phyloP scores from a whole-genome alignment of 1,284 basidiomycete species.

The Microbotryomycetes sp. region DNA sequence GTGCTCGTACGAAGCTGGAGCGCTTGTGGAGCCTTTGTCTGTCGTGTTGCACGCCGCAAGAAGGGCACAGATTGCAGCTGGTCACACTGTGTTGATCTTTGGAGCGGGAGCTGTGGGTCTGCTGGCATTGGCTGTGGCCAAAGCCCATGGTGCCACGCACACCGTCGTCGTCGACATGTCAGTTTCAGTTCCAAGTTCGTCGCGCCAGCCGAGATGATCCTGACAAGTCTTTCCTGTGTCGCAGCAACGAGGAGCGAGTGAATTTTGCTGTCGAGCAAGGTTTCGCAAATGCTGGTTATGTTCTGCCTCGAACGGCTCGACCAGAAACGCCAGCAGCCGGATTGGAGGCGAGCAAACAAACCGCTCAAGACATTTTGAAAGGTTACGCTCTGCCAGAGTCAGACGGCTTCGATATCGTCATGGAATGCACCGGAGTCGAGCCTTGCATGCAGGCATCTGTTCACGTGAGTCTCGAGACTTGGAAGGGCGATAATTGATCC shows the following conservation, averaged over 20 bases:
- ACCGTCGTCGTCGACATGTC: conserved; percentile 27
- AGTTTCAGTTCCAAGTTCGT: background rate
- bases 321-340: conserved; percentile 48
- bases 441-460: conserved; percentile 42
- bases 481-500: background rate
- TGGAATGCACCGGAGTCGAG: conserved; percentile 93
- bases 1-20: conserved; percentile 68
- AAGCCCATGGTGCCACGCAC: conserved; percentile 37
- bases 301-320: conserved; percentile 52
- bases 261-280: conserved; percentile 66
- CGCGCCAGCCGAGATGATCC: background rate
- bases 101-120: conserved; percentile 89
- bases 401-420: conserved; percentile 83
- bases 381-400: conserved; percentile 42
- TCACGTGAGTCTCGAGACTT: conserved; percentile 24
- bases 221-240: background rate
- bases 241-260: conserved; percentile 60
- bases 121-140: conserved; percentile 52
- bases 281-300: conserved; percentile 67
- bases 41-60: conserved; percentile 78
- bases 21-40: conserved; percentile 83
- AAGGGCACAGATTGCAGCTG: conserved; percentile 56
- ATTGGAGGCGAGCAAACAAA: conserved; percentile 60
- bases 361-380: conserved; percentile 52
- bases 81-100: conserved; percentile 72